Conservation (phyloP, 495 filamentous ascomycete species). For the Neurospora hispaniola region DNA sequence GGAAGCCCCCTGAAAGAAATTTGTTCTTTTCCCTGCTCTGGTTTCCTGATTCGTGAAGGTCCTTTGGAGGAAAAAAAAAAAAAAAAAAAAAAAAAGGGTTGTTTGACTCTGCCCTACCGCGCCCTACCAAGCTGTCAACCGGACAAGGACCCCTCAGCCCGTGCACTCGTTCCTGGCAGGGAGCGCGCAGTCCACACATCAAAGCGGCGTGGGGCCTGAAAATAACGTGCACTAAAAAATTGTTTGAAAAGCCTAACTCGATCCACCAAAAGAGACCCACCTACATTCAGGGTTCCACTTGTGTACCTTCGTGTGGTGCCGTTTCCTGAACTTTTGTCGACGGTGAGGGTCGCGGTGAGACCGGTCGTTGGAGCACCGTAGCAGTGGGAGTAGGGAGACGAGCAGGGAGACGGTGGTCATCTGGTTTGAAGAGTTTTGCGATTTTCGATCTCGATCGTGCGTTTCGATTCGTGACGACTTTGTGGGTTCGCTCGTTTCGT, state of each 20-base stretch:
- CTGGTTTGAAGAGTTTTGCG: not conserved
- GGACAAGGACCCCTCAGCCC: not conserved
- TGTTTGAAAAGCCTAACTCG: not conserved
- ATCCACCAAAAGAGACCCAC: not conserved
- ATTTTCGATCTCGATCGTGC: not conserved
- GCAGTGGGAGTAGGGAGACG: not conserved
- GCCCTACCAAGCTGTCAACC: not conserved
- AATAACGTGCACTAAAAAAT: not conserved
- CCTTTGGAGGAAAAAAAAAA: not conserved
- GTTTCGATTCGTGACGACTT: not conserved
- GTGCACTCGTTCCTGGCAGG: not conserved
- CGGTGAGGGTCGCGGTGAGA: not conserved
- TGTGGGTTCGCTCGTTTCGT: not conserved
- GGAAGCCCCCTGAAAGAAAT: not conserved
- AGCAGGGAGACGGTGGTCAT: not conserved
- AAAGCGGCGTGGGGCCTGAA: not conserved
- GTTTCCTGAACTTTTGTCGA: not conserved
- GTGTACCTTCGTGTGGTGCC: not conserved
- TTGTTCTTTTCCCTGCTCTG: not conserved
- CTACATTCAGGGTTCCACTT: not conserved
- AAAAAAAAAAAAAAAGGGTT: not conserved
- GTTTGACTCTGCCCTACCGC: not conserved
- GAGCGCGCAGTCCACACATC: not conserved
- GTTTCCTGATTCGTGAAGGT: not conserved
- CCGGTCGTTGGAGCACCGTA: not conserved